Evolutionary conservation across 805 yeast species (phyloP), one percentile per base, ranked within the genome.

Genomic region (Metschnikowia proteae): DNA sequence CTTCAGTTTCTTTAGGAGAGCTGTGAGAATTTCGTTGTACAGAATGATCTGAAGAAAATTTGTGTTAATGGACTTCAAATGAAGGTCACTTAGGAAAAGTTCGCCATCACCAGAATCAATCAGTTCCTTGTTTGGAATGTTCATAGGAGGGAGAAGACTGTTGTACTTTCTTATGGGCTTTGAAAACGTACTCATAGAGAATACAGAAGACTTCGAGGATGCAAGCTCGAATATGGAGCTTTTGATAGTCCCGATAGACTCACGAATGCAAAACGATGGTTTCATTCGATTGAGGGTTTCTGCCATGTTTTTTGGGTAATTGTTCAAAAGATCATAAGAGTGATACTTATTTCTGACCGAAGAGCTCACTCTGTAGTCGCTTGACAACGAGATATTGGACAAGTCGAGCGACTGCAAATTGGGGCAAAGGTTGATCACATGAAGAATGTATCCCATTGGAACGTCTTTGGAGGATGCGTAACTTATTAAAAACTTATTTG

Each of bases 361-460:
- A 43, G 70, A 67, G 10, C 62, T 60, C 40, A 83, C 68, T 50
- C 78, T 75, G 59, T 84, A 88, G 66, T 89, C 97, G 11, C 73
- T 68, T 5, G 88, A 83, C 7, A 88, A 66, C 1, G 86, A 76
- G 6, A 88, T 56, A 42, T 77, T 76, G 4, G 81, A 81, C n/a
- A 89, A 63, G 57, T 89, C 75, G 25, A 89, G 56, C 3, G 66
- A 57, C 11, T 61, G 65, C 33, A 89, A 57, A 55, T 85, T 83
- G 10, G 81, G 81, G 60, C 96, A 90, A 31, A 79, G 67, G n/a
- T 75, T 76, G 34, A 89, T 60, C 33, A 88, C 59, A 61, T 87
- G 95, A 10, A 89, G 60, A 7, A 90, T 59, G 53, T 81, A 80
- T 0, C 96, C 97, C 28, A 84, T 67, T 1, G 97, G 97, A 5